Conservation (phyloP, 2,329 filamentous ascomycete genomes). For the Xylaria multiplex region DNA sequence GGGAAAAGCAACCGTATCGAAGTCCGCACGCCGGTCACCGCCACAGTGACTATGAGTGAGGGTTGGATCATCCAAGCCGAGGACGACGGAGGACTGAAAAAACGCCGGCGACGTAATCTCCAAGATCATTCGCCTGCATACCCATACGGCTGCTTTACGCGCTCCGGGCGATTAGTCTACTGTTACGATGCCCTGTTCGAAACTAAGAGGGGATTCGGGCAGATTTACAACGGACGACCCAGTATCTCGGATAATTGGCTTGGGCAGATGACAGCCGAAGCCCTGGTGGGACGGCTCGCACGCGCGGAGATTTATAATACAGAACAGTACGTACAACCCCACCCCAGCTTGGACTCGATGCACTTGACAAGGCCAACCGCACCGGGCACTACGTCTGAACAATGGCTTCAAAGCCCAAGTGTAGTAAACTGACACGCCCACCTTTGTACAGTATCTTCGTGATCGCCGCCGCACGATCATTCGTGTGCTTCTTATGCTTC, state of each 20-base stretch:
- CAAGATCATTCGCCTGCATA: neutral
- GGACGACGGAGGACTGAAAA: neutral
- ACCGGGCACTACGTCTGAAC: too few species aligned
- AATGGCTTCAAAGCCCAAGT: too few species aligned
- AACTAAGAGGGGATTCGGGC: slow-evolving; percentile 4
- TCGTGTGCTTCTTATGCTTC: too few species aligned
- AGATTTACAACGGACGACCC: slow-evolving; percentile 4
- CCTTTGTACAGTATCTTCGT: too few species aligned
- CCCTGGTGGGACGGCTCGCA: slow-evolving; percentile 6
- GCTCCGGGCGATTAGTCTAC: neutral
- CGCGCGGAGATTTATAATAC: neutral
- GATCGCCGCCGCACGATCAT: too few species aligned
- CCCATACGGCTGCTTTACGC: neutral
- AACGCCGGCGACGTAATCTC: neutral
- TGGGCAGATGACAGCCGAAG: slow-evolving; percentile 19
- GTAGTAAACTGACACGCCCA: too few species aligned
- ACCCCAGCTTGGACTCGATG: too few species aligned
- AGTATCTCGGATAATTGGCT: slow-evolving; percentile 13
- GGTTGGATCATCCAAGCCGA: neutral
- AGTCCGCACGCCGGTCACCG: neutral
- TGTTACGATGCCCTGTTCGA: neutral
- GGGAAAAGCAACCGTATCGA: neutral
- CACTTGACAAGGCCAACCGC: too few species aligned
- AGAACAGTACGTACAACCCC: too few species aligned
- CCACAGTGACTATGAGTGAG: neutral